Conservation (phyloP, 331 rosid species). For the Stylosanthes scabra region DNA sequence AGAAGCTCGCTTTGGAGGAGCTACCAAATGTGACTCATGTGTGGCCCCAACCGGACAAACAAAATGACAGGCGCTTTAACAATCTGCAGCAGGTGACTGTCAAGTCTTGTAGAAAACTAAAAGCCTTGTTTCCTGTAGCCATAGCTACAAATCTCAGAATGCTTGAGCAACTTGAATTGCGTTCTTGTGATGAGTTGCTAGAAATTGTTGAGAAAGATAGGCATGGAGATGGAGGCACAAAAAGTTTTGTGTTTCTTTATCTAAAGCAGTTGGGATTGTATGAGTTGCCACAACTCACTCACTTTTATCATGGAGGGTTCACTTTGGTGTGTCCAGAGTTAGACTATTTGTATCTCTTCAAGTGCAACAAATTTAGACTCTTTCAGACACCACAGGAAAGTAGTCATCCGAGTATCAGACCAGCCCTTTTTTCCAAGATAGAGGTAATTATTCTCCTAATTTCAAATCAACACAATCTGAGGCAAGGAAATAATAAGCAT, state of each 20-base stretch:
- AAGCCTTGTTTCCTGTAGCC: not conserved
- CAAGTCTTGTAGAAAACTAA: not conserved
- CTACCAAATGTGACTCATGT: not conserved
- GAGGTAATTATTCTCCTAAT: conserved; percentile 5
- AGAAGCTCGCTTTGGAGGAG: not conserved
- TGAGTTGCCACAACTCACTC: not conserved
- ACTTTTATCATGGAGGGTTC: conserved; percentile 14
- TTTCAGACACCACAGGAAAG: not conserved
- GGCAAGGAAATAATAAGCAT: too few relatives aligned
- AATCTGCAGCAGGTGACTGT: not conserved
- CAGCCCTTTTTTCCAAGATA: not conserved
- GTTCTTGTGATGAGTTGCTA: not conserved
- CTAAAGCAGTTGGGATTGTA: not conserved
- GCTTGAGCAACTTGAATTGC: not conserved
- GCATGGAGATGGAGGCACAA: too few relatives aligned
- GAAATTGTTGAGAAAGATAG: conserved; percentile 9
- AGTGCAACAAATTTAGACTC: not conserved
- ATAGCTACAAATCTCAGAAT: not conserved
- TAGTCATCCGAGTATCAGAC: not conserved
- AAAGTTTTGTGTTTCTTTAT: not conserved
- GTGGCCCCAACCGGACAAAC: not conserved
- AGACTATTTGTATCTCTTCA: fast-evolving
- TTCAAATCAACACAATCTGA: too few relatives aligned
- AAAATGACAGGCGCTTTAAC: not conserved
- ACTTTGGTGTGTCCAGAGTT: conserved; percentile 9